A percentile compares a stretch with the other conserved stretches of the same genome.
Conservation (phyloP, 108 stramenopile genomes). For the Mediolabrus comicus region DNA sequence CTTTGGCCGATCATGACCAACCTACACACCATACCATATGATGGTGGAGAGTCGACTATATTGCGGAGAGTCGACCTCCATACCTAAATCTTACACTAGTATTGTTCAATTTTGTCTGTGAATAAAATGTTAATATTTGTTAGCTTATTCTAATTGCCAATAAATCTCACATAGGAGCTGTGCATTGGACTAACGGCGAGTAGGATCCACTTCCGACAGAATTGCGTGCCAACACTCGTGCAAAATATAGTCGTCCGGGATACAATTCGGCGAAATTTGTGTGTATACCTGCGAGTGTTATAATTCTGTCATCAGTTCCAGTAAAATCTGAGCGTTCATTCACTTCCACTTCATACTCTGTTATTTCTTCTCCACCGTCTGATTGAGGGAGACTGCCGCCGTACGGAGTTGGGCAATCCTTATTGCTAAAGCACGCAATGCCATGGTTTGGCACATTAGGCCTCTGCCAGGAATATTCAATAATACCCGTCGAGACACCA, state of each 20-base stretch:
- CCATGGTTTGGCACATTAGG: slow-evolving; percentile 74
- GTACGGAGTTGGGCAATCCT: slow-evolving; percentile 67
- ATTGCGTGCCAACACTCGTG: slow-evolving; percentile 68
- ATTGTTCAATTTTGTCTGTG: too few species aligned
- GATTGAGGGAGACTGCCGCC: slow-evolving; percentile 57
- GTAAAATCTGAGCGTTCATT: slow-evolving; percentile 54
- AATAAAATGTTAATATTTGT: too few species aligned
- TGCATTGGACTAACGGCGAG: not conserved
- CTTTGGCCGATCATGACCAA: too few species aligned
- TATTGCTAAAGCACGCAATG: slow-evolving; percentile 65
- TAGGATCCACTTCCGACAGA: slow-evolving; percentile 50
- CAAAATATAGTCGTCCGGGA: slow-evolving; percentile 48
- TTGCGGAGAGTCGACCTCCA: too few species aligned
- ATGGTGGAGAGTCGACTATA: too few species aligned
- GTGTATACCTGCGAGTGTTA: slow-evolving; percentile 6
- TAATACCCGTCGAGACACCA: slow-evolving; percentile 30
- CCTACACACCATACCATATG: too few species aligned
- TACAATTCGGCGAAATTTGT: slow-evolving; percentile 42
- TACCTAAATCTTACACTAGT: too few species aligned
- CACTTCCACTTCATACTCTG: slow-evolving; percentile 73
- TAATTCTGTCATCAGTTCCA: slow-evolving; percentile 40
- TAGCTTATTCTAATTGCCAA: too few species aligned
- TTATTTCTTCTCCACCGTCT: slow-evolving; percentile 69
- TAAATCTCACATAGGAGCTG: not conserved
- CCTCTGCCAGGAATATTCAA: slow-evolving; percentile 61